Base-by-base conservation (phyloP, 2,329 filamentous ascomycete genomes). In the Neonectria magnoliae region DNA sequence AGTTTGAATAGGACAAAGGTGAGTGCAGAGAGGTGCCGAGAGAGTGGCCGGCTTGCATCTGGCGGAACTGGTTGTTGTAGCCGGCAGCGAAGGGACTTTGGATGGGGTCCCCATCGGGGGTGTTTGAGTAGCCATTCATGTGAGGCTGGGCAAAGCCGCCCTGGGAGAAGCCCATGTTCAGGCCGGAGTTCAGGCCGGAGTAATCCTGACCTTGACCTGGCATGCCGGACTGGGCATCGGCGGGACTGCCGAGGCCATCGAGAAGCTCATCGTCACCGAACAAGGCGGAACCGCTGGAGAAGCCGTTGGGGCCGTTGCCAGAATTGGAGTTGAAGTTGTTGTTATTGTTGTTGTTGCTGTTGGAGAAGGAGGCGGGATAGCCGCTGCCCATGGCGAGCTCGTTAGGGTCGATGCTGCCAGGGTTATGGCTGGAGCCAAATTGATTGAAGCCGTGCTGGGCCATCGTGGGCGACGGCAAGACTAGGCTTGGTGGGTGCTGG, bases 231-330 rank as follows among this genome's bases (percentile, higher is more conserved):
- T 87, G 85, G 38, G 76, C 76, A 48, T 87, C 86, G 31, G 85
- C 82, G 31, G 87, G 84, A 71, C 84, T 85, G 47, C 81, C 85
- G 9, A 95, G 84, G 38, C 87, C 87, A 69, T 97, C 94, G 51
- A 95, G 85, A 51, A 98, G 84, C 76, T 98, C 95, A 68, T 98
- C 95, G 69, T 97, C 95, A 67, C 89, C 91, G 70, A 97, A 94
- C 44, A 91, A 87, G 11, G 93, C 91, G 65, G 91, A 91, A 64
- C 91, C 91, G 71, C 90, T 90, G 50, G 91, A 91, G 81, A 94
- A 97, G 77, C 88, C 91, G 62, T 89, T 90, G 33, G 87, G 85
- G 69, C 90, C 83, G 75, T 87, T 91, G 74, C 79, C 83, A 25
- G 81, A 81, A 68, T 81, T 81, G n/a, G 85, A 81, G 78, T 90